Evolutionary conservation across 1,284 basidiomycete genomes (phyloP).

Genomic region (Irpex rosettiformis): DNA sequence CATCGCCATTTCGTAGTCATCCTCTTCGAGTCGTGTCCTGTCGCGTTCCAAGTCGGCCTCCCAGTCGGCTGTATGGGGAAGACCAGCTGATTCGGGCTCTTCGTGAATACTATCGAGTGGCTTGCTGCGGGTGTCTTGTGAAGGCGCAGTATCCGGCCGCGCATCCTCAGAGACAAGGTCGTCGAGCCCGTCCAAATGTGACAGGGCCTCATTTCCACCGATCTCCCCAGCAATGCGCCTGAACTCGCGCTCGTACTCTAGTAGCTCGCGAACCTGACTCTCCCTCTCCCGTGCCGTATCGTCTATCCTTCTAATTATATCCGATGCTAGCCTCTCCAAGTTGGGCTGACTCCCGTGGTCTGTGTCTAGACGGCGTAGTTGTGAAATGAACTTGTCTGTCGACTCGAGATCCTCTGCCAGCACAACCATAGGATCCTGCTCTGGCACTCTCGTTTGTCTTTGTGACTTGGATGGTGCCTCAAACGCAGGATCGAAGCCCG

Average conservation of each 20-base stretch:
- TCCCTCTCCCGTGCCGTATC: conserved; percentile 73
- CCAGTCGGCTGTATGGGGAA: conserved; percentile 45
- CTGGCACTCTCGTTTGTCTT: conserved; percentile 32
- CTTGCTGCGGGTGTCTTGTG: conserved; percentile 9
- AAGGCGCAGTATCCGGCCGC: conserved; percentile 17
- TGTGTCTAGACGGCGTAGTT: conserved; percentile 64
- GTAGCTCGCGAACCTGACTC: conserved; percentile 69
- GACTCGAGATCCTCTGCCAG: conserved; percentile 70
- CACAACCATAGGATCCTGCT: conserved; percentile 67
- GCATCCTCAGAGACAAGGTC: conserved; percentile 39
- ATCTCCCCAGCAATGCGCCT: conserved; percentile 72
- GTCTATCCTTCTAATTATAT: conserved; percentile 72
- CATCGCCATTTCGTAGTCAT: conserved; percentile 34
- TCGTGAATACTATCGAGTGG: conserved; percentile 44
- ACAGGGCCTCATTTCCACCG: conserved; percentile 70
- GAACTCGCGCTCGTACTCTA: conserved; percentile 76
- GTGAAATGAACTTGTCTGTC: conserved; percentile 71
- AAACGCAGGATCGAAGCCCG: conserved; percentile 43
- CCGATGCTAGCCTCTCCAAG: conserved; percentile 69
- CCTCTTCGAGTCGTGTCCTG: conserved; percentile 34
- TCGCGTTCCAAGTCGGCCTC: conserved; percentile 53
- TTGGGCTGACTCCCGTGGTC: conserved; percentile 48
- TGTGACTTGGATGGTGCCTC: conserved; percentile 32
- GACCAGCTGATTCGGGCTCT: conserved; percentile 33
- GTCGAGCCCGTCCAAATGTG: conserved; percentile 61